phyloP scores from a whole-genome alignment of 2,329 filamentous ascomycete species.

The Claviceps lovelessii region DNA sequence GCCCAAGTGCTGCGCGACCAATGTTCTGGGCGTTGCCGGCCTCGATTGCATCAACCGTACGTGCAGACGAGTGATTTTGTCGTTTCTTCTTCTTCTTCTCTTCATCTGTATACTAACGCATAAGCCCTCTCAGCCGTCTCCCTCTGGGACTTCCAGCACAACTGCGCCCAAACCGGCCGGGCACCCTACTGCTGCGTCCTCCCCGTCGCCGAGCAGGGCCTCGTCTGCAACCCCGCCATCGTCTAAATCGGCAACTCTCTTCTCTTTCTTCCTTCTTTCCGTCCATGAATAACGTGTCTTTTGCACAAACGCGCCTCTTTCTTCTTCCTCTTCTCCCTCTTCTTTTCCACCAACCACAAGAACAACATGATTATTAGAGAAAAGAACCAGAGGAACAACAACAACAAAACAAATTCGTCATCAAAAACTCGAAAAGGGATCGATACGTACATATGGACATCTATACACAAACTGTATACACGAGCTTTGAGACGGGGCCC shows the following conservation, averaged over 20 bases:
- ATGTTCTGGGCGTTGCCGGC: slow-evolving; percentile 2
- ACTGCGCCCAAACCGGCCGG: background rate
- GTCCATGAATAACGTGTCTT: too few relatives aligned
- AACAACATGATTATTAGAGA: too few relatives aligned
- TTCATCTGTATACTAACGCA: background rate
- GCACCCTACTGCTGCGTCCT: slow-evolving; percentile 4
- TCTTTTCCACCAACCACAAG: too few relatives aligned
- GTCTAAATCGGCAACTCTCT: background rate
- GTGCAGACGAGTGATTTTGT: background rate
- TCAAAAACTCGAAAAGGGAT: too few relatives aligned
- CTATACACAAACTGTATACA: too few relatives aligned
- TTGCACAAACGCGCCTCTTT: background rate
- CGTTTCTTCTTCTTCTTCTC: too few relatives aligned
- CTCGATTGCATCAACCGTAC: slow-evolving; percentile 6
- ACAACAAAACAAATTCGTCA: too few relatives aligned
- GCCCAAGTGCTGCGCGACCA: slow-evolving; percentile 5
- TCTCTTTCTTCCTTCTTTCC: too few relatives aligned
- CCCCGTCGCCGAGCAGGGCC: slow-evolving; percentile 2
- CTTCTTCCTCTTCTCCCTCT: background rate
- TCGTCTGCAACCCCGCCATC: background rate
- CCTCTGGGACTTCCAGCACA: slow-evolving; percentile 1
- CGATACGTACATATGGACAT: too few relatives aligned
- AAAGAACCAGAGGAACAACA: too few relatives aligned
- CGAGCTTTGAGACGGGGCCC: too few relatives aligned
- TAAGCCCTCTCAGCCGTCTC: background rate